Conservation (phyloP, 352 stramenopile species). For the Phytophthora fragariaefolia region DNA sequence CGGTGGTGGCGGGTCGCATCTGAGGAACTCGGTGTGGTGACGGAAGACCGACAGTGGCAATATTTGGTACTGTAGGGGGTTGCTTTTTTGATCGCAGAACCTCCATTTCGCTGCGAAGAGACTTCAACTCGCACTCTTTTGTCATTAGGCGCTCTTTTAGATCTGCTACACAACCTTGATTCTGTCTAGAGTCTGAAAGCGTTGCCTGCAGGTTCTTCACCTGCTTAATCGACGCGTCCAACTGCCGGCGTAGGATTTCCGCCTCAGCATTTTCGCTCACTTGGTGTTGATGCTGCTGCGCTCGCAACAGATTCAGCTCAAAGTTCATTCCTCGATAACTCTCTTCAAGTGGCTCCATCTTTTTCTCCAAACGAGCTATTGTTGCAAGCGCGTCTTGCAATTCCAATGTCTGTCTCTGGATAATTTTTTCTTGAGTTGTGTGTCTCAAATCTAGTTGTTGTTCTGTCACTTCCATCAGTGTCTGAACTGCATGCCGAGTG, state of each 20-base stretch:
- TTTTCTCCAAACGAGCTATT: conserved; percentile 31
- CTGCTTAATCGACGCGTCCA: conserved; percentile 38
- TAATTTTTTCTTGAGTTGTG: conserved; percentile 36
- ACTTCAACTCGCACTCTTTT: conserved; percentile 37
- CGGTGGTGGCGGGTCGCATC: conserved; percentile 33
- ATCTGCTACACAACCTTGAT: conserved; percentile 26
- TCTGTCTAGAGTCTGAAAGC: conserved; percentile 26
- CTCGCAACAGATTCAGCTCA: conserved; percentile 32
- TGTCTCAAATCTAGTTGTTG: conserved; percentile 35
- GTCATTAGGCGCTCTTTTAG: conserved; percentile 13
- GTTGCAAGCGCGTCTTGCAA: conserved; percentile 31
- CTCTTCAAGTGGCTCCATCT: conserved; percentile 35
- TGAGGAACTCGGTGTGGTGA: conserved; percentile 19
- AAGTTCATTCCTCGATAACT: conserved; percentile 19
- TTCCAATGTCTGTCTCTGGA: conserved; percentile 44
- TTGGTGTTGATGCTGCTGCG: conserved; percentile 20
- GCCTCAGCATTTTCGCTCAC: conserved; percentile 51
- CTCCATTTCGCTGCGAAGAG: conserved; percentile 24
- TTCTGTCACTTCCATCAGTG: conserved; percentile 30
- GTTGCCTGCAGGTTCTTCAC: conserved; percentile 39
- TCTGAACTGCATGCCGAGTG: conserved; percentile 23
- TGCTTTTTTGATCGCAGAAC: conserved; percentile 23
- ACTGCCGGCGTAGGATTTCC: conserved; percentile 60
- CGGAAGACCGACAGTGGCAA: conserved; percentile 2
- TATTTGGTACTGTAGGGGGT: conserved; percentile 1